phyloP scores from a whole-genome alignment of 345 rosid genomes.

The Conringia planisiliqua region DNA sequence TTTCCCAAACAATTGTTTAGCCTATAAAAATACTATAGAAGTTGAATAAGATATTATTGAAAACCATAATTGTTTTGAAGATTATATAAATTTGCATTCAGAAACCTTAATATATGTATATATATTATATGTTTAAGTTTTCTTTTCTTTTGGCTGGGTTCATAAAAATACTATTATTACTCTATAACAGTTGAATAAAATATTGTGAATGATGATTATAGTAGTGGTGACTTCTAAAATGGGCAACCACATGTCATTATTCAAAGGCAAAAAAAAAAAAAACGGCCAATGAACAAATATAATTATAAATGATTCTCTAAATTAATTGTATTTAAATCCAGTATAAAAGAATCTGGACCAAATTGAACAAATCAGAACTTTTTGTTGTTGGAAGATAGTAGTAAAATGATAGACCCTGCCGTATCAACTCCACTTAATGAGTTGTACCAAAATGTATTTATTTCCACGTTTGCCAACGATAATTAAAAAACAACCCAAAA shows the following conservation, averaged over 20 bases:
- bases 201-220: background rate
- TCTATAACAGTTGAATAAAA: background rate
- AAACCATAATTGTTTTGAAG: background rate
- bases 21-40: too few species aligned
- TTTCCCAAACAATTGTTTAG: background rate
- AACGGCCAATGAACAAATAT: background rate
- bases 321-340: background rate
- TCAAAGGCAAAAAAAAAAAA: background rate
- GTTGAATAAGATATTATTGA: too few species aligned
- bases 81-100: background rate
- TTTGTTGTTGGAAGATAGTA: background rate
- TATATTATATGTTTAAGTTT: background rate
- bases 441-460: slow-evolving; percentile 10
- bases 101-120: background rate
- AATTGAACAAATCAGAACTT: slow-evolving; percentile 1
- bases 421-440: slow-evolving; percentile 1
- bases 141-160: background rate
- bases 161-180: background rate
- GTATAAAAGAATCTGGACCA: background rate
- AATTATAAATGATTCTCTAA: background rate
- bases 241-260: slow-evolving; percentile 1
- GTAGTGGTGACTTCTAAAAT: background rate
- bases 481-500: background rate
- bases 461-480: slow-evolving; percentile 14
- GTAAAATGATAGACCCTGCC: background rate